Evolutionary conservation across 257 asterid genomes (phyloP).

Genomic region (Apocynum venetum): DNA sequence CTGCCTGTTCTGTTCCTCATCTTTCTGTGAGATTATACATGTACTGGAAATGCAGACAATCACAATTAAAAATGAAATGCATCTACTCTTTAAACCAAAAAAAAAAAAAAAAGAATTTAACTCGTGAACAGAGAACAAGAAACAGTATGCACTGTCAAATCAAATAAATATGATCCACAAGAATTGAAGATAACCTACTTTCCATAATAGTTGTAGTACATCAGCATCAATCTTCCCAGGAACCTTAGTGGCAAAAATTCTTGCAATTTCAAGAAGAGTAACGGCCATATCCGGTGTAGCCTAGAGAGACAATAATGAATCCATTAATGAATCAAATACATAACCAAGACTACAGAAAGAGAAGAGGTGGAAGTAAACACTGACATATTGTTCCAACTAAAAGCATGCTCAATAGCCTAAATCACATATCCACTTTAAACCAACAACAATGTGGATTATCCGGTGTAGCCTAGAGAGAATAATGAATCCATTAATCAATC

Average conservation of each 20-base stretch:
- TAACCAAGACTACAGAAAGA: neutral
- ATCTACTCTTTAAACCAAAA: neutral
- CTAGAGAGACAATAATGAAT: constrained; percentile 38
- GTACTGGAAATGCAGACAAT: neutral
- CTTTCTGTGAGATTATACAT: neutral
- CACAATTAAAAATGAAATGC: neutral
- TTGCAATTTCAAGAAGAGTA: constrained; percentile 96
- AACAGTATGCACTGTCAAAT: neutral
- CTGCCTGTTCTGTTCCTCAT: neutral
- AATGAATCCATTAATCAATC: constrained; percentile 20
- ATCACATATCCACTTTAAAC: neutral
- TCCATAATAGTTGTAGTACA: constrained; percentile 97
- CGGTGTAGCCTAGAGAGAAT: constrained; percentile 79
- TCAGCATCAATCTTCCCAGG: constrained; percentile 99
- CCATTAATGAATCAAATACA: constrained; percentile 14
- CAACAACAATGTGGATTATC: constrained; percentile 32
- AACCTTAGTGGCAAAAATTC: constrained; percentile 95
- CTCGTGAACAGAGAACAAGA: neutral
- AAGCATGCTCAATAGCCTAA: neutral
- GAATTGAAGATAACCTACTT: constrained; percentile 44
- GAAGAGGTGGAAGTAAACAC: neutral
- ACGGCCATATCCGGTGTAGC: constrained; percentile 99
- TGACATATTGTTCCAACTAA: neutral
- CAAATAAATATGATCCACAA: neutral
- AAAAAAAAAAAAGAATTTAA: neutral